Conservation (phyloP, 2,329 filamentous ascomycete species). For the Gnomoniopsis smithogilvyi region DNA sequence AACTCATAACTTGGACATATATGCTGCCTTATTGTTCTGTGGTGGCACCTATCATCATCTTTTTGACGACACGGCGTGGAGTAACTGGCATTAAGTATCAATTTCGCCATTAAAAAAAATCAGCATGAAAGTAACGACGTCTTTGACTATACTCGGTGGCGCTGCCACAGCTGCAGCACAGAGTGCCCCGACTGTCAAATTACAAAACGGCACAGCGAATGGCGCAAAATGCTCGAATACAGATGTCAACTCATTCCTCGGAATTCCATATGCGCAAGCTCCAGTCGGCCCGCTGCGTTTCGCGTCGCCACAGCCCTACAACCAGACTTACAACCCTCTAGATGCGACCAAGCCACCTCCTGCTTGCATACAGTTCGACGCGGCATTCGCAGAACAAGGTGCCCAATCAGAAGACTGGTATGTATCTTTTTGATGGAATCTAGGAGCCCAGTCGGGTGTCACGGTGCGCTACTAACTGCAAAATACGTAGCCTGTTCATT, state of each 20-base stretch:
- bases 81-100: background rate
- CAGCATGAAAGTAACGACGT: background rate
- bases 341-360: constrained; percentile 8
- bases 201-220: constrained; percentile 1
- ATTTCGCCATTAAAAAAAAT: background rate
- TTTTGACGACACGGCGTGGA: background rate
- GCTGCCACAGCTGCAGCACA: background rate
- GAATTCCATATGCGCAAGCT: constrained; percentile 10
- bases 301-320: constrained; percentile 5
- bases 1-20: too few species aligned
- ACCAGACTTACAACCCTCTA: background rate
- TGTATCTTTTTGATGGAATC: background rate
- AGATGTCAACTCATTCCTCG: constrained; percentile 5
- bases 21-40: too few species aligned
- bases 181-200: constrained; percentile 1
- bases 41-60: too few species aligned
- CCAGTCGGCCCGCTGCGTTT: constrained; percentile 10
- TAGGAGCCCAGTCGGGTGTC: background rate
- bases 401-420: constrained; percentile 13
- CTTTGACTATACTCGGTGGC: background rate
- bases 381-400: constrained; percentile 1
- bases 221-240: constrained; percentile 3
- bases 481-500: constrained; percentile 2
- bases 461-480: background rate
- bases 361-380: constrained; percentile 4